phyloP scores from a whole-genome alignment of 2,329 filamentous ascomycete species.

The Curvularia eragrostidis region DNA sequence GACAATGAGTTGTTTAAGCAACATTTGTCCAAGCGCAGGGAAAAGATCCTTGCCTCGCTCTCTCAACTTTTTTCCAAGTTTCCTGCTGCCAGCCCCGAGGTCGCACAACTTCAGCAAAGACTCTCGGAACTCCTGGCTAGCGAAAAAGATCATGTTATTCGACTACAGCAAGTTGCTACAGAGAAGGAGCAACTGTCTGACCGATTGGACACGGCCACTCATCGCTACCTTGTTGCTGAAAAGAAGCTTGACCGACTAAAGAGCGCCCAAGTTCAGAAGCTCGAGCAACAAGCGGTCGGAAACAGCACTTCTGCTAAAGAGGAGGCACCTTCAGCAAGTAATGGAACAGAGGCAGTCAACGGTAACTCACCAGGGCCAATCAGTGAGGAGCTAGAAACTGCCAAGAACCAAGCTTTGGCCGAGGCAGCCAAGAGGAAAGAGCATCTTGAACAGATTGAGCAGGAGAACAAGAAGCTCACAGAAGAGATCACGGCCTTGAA shows the following conservation, averaged over 20 bases:
- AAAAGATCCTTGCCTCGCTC: slow-evolving; percentile 76
- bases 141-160: slow-evolving; percentile 81
- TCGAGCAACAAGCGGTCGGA: slow-evolving; percentile 79
- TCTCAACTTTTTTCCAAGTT: slow-evolving; percentile 67
- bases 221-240: slow-evolving; percentile 93
- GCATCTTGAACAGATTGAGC: slow-evolving; percentile 79
- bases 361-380: slow-evolving; percentile 65
- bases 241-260: slow-evolving; percentile 90
- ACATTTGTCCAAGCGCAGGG: slow-evolving; percentile 78
- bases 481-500: slow-evolving; percentile 81
- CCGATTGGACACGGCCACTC: slow-evolving; percentile 84
- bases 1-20: slow-evolving; percentile 71
- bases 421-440: slow-evolving; percentile 83
- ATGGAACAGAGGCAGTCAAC: slow-evolving; percentile 61
- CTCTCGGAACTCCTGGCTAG: slow-evolving; percentile 76
- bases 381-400: slow-evolving; percentile 72
- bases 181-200: slow-evolving; percentile 88
- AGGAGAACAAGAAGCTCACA: slow-evolving; percentile 75
- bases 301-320: slow-evolving; percentile 37
- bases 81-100: slow-evolving; percentile 66
- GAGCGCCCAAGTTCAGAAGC: slow-evolving; percentile 86
- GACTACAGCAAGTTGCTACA: slow-evolving; percentile 74
- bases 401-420: slow-evolving; percentile 78
- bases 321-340: slow-evolving; percentile 55
- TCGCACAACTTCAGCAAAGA: slow-evolving; percentile 74